These are phyloP conservation scores for Gnomoniopsis sp. DNA, from an alignment of 2,329 filamentous ascomycete genomes.

Conservation along the genomic window DNA sequence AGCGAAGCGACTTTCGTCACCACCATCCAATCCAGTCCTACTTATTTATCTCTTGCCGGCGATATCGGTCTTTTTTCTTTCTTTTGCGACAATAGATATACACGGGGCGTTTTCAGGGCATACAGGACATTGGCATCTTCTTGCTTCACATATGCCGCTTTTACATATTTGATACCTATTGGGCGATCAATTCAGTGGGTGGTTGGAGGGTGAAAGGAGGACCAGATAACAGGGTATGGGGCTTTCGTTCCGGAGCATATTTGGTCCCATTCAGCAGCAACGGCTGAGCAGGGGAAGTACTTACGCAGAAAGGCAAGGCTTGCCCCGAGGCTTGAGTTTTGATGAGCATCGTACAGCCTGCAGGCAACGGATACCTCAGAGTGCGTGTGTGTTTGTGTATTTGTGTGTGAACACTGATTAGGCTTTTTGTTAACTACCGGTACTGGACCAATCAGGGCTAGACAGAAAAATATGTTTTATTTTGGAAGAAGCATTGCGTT, in stretches of 20 bases:
- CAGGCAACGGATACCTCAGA: neutral
- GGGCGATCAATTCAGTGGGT: neutral
- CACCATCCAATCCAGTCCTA: neutral
- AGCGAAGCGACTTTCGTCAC: neutral
- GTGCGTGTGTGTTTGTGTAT: neutral
- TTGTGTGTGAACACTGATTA: neutral
- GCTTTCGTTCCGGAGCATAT: neutral
- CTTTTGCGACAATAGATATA: constrained; percentile 9
- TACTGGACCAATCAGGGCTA: too few species aligned
- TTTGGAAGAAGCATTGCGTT: too few species aligned
- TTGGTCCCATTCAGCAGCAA: neutral
- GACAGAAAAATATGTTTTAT: too few species aligned
- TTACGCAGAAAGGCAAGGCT: neutral
- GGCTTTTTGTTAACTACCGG: neutral
- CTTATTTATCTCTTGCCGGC: neutral
- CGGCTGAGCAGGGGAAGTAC: neutral
- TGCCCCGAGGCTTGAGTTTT: neutral
- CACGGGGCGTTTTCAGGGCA: constrained; percentile 15
- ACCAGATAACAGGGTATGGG: neutral
- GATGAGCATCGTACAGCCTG: neutral
- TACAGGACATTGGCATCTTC: constrained; percentile 15
- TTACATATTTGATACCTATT: constrained; percentile 14
- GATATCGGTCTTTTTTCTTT: neutral
- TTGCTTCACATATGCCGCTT: neutral
- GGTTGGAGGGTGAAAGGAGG: neutral